phyloP scores from a whole-genome alignment of 225 moss, liverwort and hornwort genomes.

The Pseudoscleropodium purum region DNA sequence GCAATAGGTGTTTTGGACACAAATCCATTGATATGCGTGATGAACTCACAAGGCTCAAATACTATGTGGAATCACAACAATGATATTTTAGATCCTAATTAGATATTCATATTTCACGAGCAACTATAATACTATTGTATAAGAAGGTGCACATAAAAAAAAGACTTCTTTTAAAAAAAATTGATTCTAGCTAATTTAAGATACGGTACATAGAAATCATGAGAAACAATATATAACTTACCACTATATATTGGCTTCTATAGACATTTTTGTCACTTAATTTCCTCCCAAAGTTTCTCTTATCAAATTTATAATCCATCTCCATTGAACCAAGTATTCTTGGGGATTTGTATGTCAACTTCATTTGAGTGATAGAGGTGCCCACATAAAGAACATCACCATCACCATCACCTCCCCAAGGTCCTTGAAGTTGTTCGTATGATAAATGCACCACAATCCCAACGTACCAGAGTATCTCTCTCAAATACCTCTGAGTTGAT shows the following conservation, averaged over 20 bases:
- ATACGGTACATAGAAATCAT: not conserved
- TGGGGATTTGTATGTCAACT: not conserved
- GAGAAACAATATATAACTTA: not conserved
- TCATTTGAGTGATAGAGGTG: not conserved
- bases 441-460: not conserved
- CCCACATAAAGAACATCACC: not conserved
- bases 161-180: rapidly evolving
- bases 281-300: rapidly evolving
- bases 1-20: no score
- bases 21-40: not conserved
- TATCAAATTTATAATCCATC: not conserved
- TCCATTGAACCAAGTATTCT: not conserved
- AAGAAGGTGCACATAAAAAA: not conserved
- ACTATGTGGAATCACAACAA: not conserved
- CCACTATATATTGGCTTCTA: no score
- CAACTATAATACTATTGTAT: not conserved
- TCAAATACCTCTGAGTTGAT: not conserved
- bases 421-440: not conserved
- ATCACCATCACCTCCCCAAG: not conserved
- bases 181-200: not conserved
- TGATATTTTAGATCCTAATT: not conserved
- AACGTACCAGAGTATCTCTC: not conserved
- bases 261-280: no score
- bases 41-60: not conserved
- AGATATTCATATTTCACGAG: not conserved